Percentiles rank a stretch among this genome's conserved stretches.
Evolutionary conservation across 2,329 filamentous ascomycete species (phyloP).

Genomic region (Curvularia hawaiiensis): DNA sequence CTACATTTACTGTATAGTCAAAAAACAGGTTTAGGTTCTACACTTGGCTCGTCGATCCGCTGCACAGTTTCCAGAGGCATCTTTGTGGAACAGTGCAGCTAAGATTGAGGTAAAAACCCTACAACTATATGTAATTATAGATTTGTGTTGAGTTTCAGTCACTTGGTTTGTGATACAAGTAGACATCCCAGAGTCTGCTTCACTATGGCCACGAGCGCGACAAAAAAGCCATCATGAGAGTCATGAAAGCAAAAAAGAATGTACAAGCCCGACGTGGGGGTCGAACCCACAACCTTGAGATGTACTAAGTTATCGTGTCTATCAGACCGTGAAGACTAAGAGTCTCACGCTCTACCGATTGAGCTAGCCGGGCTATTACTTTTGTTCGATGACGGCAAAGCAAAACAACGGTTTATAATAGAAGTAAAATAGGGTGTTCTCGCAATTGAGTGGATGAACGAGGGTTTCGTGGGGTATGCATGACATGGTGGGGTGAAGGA

Average conservation of each 20-base stretch:
- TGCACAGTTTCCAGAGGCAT: no score
- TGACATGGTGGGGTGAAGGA: not conserved
- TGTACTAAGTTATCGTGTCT: conserved; percentile 25
- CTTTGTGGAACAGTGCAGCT: no score
- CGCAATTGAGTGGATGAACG: no score
- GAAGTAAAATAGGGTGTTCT: no score
- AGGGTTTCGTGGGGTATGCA: no score
- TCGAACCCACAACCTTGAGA: conserved; percentile 20
- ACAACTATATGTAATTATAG: no score
- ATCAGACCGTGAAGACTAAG: conserved; percentile 35
- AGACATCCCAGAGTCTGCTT: not conserved
- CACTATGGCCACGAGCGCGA: not conserved
- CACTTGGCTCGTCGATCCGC: no score
- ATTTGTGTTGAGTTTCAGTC: not conserved
- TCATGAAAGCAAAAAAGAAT: not conserved
- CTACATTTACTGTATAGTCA: no score
- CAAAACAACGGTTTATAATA: no score
- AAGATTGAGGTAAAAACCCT: no score
- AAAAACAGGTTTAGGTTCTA: no score
- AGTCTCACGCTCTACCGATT: conserved; percentile 52
- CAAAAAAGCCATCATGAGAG: not conserved
- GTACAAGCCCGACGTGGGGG: conserved; percentile 17
- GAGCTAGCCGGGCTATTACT: conserved; percentile 31
- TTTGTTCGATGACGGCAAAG: conserved; percentile 13
- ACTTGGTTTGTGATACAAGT: no score